Percentiles rank a stretch among this genome's conserved stretches.
Conservation (phyloP, 2,329 filamentous ascomycete species). For the Diaporthe vaccinii region DNA sequence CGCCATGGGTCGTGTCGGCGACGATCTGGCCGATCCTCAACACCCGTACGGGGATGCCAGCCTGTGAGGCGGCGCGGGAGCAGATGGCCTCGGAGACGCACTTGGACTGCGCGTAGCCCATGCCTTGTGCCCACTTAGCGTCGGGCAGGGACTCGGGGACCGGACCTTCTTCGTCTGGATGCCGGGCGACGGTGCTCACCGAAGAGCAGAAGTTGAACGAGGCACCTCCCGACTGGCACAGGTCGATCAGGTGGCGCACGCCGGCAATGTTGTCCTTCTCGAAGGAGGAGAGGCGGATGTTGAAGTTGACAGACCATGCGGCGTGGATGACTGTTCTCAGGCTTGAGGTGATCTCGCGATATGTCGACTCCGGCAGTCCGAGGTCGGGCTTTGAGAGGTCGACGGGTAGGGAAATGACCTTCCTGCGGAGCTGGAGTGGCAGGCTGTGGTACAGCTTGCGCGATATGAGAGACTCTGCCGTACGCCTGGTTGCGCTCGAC, state of each 20-base stretch:
- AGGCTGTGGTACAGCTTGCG: conserved; percentile 42
- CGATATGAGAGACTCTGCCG: conserved; percentile 30
- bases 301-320: conserved; percentile 71
- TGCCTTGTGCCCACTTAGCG: conserved; percentile 54
- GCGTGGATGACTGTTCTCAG: conserved; percentile 63
- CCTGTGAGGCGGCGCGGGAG: conserved; percentile 49
- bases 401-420: conserved; percentile 54
- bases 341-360: conserved; percentile 47
- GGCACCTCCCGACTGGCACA: conserved; percentile 47
- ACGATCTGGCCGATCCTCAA: conserved; percentile 66
- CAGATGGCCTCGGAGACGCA: conserved; percentile 57
- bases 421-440: conserved; percentile 44
- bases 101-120: conserved; percentile 61
- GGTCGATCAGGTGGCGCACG: conserved; percentile 57
- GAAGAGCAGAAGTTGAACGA: conserved; percentile 66
- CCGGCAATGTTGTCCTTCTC: conserved; percentile 62
- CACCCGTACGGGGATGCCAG: conserved; percentile 51
- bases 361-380: conserved; percentile 51
- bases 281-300: conserved; percentile 64
- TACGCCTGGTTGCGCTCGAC: conserved; percentile 44
- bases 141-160: conserved; percentile 54
- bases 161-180: conserved; percentile 43
- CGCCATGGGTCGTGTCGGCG: conserved; percentile 59
- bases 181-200: conserved; percentile 57
- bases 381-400: conserved; percentile 57